Evolutionary conservation across 2,329 filamentous ascomycete species (phyloP).

Genomic region (Botrytis hyacinthi): DNA sequence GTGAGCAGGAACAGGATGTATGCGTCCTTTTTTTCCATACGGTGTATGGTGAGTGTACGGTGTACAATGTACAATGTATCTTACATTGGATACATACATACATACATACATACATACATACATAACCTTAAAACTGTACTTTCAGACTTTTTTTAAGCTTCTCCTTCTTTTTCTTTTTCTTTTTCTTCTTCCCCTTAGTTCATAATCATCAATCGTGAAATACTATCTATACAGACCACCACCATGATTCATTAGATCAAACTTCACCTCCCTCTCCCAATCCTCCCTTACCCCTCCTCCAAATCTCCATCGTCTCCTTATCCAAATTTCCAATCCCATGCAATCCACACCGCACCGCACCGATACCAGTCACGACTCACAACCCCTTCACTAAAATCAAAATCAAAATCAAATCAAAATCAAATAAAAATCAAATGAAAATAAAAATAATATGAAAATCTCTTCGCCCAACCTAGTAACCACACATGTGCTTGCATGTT

Average conservation of each 20-base stretch:
- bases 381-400: too few relatives aligned
- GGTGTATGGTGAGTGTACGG: too few relatives aligned
- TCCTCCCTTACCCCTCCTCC: background rate
- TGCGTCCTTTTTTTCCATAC: too few relatives aligned
- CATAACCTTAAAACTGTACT: too few relatives aligned
- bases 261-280: background rate
- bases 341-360: background rate
- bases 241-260: background rate
- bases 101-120: too few relatives aligned
- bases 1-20: too few relatives aligned
- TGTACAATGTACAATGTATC: too few relatives aligned
- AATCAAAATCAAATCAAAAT: background rate
- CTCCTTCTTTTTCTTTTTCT: too few relatives aligned
- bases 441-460: background rate
- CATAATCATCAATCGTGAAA: too few relatives aligned
- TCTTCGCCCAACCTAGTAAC: background rate
- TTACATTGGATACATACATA: too few relatives aligned
- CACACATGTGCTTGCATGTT: background rate
- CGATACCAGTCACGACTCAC: too few relatives aligned
- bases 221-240: background rate
- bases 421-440: too few relatives aligned
- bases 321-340: background rate
- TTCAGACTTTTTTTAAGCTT: background rate
- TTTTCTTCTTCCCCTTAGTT: background rate
- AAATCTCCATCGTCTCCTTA: background rate